Evolutionary conservation across 2,329 filamentous ascomycete species (phyloP), one percentile per base, ranked within the genome.

Genomic region (Xylariaceae sp.): DNA sequence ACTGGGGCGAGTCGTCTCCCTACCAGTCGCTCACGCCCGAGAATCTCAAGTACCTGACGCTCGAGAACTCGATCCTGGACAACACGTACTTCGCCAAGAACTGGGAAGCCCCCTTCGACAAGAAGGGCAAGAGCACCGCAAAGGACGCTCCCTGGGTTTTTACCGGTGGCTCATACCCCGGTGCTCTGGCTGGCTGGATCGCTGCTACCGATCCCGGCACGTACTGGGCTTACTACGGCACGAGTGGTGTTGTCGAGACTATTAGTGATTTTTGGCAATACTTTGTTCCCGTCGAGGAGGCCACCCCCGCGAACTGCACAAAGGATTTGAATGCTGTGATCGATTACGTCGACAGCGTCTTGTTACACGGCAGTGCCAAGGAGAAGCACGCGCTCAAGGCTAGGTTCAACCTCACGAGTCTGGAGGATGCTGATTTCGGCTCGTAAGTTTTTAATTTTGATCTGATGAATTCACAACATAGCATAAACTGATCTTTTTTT

Each of bases 221-320:
- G 0, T 77, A 75, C 60, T 80, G 76, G 76, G 75, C 76, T 0
- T 80, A 80, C 55, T 74, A 77, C 50, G 72, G 76, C 17, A 76
- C 74, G 10, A 77, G 74, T 55, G 77, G 75, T 2, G 73, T 76
- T 1, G 77, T 80, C 0, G 61, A 81, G 60, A 66, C 73, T 0
- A 65, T 80, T 17, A 63, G 66, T 6, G 69, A 74, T 40, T 75
- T 79, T 55, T 80, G 74, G 74, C 67, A 72, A 56, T 81, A 81
- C 55, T 80, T 79, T 56, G 62, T 66, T 7, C 77, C 77, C 1
- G 65, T 80, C 4, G 70, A 73, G 48, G 63, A 74, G 48, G 76
- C 75, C 10, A 76, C 79, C 62, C 72, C 77, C 0, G 54, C 67
- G 57, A 82, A 82, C 64, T 82, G 78, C 67, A 77, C 71, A 54